Conservation (phyloP, 1,284 basidiomycete species). For the Cerrena zonata region DNA sequence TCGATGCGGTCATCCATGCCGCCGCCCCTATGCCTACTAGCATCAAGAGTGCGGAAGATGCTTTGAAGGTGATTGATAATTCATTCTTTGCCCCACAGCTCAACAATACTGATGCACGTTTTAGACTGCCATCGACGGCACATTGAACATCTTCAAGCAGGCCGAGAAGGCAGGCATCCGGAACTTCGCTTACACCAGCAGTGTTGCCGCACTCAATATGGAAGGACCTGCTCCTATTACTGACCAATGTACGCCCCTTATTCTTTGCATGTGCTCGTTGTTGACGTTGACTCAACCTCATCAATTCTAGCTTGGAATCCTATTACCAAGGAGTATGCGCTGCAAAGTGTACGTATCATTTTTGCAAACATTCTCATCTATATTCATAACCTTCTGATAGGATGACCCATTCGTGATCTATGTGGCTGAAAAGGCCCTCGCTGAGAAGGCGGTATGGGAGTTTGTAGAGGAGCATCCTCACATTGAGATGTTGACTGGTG, state of each 20-base stretch:
- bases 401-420: slow-evolving; percentile 9
- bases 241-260: slow-evolving; percentile 11
- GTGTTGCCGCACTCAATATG: slow-evolving; percentile 9
- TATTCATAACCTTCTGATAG: neutral
- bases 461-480: slow-evolving; percentile 20
- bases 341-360: neutral
- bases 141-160: slow-evolving; percentile 25
- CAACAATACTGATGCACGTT: slow-evolving; percentile 1
- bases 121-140: slow-evolving; percentile 24
- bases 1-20: slow-evolving; percentile 20
- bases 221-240: neutral
- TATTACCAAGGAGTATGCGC: neutral
- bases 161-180: slow-evolving; percentile 24
- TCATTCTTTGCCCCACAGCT: no score
- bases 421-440: slow-evolving; percentile 17
- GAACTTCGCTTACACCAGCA: slow-evolving; percentile 25
- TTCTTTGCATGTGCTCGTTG: no score
- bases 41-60: slow-evolving; percentile 12
- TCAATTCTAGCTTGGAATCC: neutral
- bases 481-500: slow-evolving; percentile 21
- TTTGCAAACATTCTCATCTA: neutral
- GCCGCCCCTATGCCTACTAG: slow-evolving; percentile 17
- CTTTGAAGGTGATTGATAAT: no score
- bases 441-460: slow-evolving; percentile 23
- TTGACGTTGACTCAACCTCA: no score